Conservation (phyloP, 192 early-diverging fungal species). For the Podila clonocystis region DNA sequence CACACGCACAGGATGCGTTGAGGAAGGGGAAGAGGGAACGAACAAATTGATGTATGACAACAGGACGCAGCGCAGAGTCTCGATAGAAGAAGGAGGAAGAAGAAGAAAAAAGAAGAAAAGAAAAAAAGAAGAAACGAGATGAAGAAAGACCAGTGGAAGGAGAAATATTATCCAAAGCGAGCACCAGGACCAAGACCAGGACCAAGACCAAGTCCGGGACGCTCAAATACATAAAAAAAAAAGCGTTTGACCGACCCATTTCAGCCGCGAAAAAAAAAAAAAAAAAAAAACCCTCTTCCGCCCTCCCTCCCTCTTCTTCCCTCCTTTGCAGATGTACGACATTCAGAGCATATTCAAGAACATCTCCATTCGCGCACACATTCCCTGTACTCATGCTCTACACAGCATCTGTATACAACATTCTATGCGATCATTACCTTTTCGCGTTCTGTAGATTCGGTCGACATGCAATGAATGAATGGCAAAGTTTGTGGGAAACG, state of each 20-base stretch:
- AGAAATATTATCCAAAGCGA: neutral
- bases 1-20: neutral
- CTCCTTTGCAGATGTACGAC: no score
- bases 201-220: no score
- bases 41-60: neutral
- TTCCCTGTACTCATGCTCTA: neutral
- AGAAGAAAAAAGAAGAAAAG: neutral
- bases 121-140: neutral
- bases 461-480: neutral
- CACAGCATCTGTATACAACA: neutral
- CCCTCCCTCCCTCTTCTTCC: no score
- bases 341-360: no score
- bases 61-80: no score
- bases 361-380: neutral
- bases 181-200: no score
- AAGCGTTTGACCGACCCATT: no score
- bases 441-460: constrained; percentile 1
- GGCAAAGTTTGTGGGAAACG: neutral
- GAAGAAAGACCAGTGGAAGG: neutral
- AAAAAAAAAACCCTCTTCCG: no score
- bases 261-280: no score
- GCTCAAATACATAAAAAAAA: no score
- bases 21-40: neutral
- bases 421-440: neutral
- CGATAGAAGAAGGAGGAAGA: neutral